phyloP scores from a whole-genome alignment of 164 flowering plant species.

The Umbilicus rupestris region DNA sequence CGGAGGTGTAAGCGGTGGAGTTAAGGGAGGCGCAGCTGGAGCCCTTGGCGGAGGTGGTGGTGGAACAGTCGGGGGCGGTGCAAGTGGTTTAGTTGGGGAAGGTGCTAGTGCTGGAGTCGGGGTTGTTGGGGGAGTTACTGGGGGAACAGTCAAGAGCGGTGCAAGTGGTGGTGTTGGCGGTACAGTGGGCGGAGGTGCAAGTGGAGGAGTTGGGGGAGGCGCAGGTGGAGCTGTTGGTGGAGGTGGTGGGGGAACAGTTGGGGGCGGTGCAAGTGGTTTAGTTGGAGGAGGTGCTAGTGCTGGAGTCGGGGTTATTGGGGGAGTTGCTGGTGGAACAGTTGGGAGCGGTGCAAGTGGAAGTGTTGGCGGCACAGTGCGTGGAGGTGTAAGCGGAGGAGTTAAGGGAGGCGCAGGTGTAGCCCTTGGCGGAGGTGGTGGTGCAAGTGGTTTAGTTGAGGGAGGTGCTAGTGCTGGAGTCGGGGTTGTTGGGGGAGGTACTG shows the following conservation, averaged over 20 bases:
- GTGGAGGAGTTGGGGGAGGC: not conserved
- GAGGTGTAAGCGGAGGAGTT: not conserved
- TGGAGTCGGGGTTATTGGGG: too few species aligned
- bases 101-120: not conserved
- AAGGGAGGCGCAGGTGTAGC: not conserved
- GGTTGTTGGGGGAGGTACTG: too few species aligned
- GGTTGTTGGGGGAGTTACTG: not conserved
- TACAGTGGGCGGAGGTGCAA: not conserved
- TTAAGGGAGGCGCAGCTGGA: not conserved
- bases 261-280: not conserved
- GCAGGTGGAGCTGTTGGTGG: not conserved
- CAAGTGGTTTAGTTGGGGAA: too few species aligned
- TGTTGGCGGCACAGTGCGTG: not conserved
- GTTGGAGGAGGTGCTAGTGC: not conserved
- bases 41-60: not conserved
- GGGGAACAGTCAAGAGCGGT: not conserved
- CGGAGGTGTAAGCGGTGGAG: not conserved
- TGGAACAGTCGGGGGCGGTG: not conserved
- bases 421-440: not conserved
- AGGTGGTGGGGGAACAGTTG: not conserved
- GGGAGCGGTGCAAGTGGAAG: not conserved
- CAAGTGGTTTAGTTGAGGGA: not conserved
- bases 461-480: not conserved
- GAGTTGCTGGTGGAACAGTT: not conserved
- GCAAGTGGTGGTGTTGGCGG: not conserved